Evolutionary conservation across 352 stramenopile genomes (phyloP), one percentile per base, ranked within the genome.

Genomic region (Phytophthora megakarya): DNA sequence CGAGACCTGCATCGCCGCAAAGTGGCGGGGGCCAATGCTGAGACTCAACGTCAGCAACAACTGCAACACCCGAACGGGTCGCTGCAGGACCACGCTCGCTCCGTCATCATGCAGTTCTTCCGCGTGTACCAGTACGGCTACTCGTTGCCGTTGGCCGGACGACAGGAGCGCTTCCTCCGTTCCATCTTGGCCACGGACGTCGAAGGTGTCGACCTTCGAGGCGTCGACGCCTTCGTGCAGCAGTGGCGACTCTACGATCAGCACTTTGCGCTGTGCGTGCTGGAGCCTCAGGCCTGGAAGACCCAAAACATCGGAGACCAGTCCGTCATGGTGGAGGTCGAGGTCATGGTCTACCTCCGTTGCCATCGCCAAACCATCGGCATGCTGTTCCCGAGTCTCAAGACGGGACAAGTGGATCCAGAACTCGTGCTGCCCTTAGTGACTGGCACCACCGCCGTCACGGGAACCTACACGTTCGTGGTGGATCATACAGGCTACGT

Each of bases 301-400:
- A 58, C 45, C 1, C 48, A 72, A 16, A 22, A 25, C 23, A 32
- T 52, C 26, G 59, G 67, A 15, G 54, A 76, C 28, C 48, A 71
- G 25, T 57, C 49, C 19, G 59, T 70, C 10, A 59, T 74, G 50
- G 63, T 72, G 23, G 43, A 67, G 28, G 67, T 73, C 11, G 67
- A 76, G 26, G 55, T 71, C 18, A 65, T 69, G 49, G 13, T 74
- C 25, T 71, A 72, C 28, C 53, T 76, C 28, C 71, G 71, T n/a
- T 75, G 71, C 47, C 54, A 72, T 43, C 58, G 49, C 25, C 62
- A 67, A 16, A 67, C 51, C 16, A 67, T 73, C 42, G 62, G 25
- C 3, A 51, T 35, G 38, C 35, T 79, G 19, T 76, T 79, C 47
- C 67, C 71, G 3, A 65, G 42, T 39, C 62, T 76, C 28, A 73